Evolutionary conservation across 2,329 filamentous ascomycete species (phyloP).

Genomic region (Delphinella strobiligena): DNA sequence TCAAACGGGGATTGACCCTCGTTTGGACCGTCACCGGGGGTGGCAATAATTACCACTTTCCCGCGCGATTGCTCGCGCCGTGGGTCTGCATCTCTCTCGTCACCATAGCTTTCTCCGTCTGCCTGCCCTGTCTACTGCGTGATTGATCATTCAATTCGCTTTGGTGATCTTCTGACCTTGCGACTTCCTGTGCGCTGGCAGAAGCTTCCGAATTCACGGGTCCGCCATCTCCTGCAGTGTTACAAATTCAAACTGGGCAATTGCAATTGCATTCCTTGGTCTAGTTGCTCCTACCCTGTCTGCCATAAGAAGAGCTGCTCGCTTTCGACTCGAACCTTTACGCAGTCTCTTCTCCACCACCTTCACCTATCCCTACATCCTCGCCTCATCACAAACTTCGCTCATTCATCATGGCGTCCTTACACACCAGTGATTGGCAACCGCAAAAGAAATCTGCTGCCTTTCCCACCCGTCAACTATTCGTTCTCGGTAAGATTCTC

Average conservation of each 20-base stretch:
- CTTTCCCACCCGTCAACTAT: constrained; percentile 49
- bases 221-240: not conserved
- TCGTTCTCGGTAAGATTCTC: constrained; percentile 37
- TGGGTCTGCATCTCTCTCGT: not conserved
- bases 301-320: not conserved
- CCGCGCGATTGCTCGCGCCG: not conserved
- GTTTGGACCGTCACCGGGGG: not conserved
- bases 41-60: not conserved
- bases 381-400: no score
- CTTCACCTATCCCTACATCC: no score
- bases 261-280: not conserved
- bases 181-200: not conserved
- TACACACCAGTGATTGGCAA: constrained; percentile 5
- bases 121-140: not conserved
- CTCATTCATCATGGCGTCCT: constrained; percentile 4
- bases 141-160: not conserved
- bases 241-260: not conserved
- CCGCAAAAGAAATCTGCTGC: constrained; percentile 15
- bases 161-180: not conserved
- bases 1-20: not conserved
- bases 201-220: not conserved
- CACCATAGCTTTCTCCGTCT: not conserved
- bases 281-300: not conserved
- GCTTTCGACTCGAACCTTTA: not conserved
- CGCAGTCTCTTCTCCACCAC: no score